Percentiles rank a stretch among this genome's conserved stretches.
Conservation (phyloP, 805 yeast genomes). For the Myxozyma vanderwaltii region DNA sequence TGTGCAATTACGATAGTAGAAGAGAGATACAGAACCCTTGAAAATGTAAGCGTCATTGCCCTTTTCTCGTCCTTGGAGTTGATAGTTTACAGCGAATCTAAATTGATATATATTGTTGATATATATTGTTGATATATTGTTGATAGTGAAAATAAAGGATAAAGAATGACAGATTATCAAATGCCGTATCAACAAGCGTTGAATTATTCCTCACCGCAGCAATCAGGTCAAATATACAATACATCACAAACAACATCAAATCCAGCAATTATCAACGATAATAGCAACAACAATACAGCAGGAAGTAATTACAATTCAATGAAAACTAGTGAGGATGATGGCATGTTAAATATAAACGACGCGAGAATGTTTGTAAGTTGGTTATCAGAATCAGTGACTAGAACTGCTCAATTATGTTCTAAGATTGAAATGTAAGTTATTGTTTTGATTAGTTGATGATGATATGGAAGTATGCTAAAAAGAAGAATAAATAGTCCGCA, state of each 20-base stretch:
- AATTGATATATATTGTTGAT: too few relatives aligned
- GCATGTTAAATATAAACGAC: conserved; percentile 9
- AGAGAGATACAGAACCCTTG: too few relatives aligned
- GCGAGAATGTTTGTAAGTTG: conserved; percentile 19
- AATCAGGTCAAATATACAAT: neutral
- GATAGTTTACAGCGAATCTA: too few relatives aligned
- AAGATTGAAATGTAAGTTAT: conserved; percentile 24
- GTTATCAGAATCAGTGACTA: conserved; percentile 21
- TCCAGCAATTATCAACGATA: too few relatives aligned
- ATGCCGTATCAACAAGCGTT: neutral
- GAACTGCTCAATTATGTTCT: conserved; percentile 24
- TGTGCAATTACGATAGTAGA: too few relatives aligned
- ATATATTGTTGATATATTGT: too few relatives aligned
- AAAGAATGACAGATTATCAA: conserved; percentile 4
- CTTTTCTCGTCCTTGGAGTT: too few relatives aligned
- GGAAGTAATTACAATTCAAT: neutral
- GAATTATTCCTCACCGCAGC: neutral
- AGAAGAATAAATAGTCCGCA: conserved; percentile 21
- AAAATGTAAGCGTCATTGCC: neutral
- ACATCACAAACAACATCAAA: neutral
- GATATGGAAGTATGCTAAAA: neutral
- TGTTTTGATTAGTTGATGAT: neutral
- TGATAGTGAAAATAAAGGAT: neutral
- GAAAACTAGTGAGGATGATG: conserved; percentile 13
- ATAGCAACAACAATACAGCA: neutral